phyloP scores from a whole-genome alignment of 2,329 filamentous ascomycete genomes.

The Xylariaceae sp. region DNA sequence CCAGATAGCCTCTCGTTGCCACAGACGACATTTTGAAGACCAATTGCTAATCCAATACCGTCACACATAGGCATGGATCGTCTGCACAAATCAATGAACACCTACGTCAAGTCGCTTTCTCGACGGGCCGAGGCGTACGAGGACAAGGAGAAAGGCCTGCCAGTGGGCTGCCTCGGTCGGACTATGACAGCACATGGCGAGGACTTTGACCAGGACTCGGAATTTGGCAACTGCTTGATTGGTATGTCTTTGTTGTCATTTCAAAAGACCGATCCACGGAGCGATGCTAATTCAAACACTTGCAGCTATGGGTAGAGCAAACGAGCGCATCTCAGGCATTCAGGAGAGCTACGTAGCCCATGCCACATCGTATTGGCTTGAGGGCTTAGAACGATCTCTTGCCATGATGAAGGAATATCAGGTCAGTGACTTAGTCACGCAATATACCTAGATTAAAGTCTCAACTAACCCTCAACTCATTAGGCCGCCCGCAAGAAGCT shows the following conservation, averaged over 20 bases:
- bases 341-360: slow-evolving; percentile 80
- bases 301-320: slow-evolving; percentile 73
- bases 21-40: background rate
- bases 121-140: slow-evolving; percentile 76
- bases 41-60: slow-evolving; percentile 1
- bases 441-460: background rate
- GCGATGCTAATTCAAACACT: slow-evolving; percentile 9
- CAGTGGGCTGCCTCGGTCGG: slow-evolving; percentile 74
- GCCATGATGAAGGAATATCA: slow-evolving; percentile 98
- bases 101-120: slow-evolving; percentile 84
- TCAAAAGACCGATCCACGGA: background rate
- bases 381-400: slow-evolving; percentile 84
- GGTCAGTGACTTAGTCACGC: slow-evolving; percentile 47
- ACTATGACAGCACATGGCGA: slow-evolving; percentile 88
- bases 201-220: slow-evolving; percentile 86
- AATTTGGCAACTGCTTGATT: slow-evolving; percentile 84
- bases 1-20: background rate
- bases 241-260: slow-evolving; percentile 44
- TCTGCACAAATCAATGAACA: slow-evolving; percentile 79
- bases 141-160: slow-evolving; percentile 83
- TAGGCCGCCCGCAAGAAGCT: slow-evolving; percentile 85
- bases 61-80: slow-evolving; percentile 77
- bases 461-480: slow-evolving; percentile 12
- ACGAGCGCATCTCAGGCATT: slow-evolving; percentile 80
- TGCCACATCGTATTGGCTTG: slow-evolving; percentile 80